Percentiles rank a stretch among this genome's conserved stretches.
Evolutionary conservation across 2,329 filamentous ascomycete species (phyloP).

Genomic region (Fusarium torulosum): DNA sequence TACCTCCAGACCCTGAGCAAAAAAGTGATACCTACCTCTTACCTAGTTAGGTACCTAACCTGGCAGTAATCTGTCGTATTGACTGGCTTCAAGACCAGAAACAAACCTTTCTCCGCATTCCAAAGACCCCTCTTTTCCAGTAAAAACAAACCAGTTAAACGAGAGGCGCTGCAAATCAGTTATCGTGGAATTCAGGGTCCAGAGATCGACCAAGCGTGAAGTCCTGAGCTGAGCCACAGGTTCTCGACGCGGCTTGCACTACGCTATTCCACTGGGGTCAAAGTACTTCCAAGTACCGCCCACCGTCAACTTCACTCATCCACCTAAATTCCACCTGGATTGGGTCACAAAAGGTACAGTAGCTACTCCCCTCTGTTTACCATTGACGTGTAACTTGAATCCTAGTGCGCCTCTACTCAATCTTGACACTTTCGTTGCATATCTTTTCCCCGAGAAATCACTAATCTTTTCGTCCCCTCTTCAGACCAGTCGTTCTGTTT

Average conservation of each 20-base stretch:
- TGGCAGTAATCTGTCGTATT: not conserved
- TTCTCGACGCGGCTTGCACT: conserved; percentile 39
- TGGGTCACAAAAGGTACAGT: conserved; percentile 24
- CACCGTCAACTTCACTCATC: conserved; percentile 29
- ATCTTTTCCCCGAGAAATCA: not conserved
- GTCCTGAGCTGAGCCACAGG: conserved; percentile 47
- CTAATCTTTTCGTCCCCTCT: conserved; percentile 5
- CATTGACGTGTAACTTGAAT: conserved; percentile 7
- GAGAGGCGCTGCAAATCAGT: not conserved
- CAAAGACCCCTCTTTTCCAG: not conserved
- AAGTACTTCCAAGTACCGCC: conserved; percentile 30
- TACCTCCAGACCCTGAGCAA: conserved; percentile 14
- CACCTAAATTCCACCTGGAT: conserved; percentile 18
- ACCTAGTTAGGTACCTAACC: not conserved
- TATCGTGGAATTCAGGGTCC: conserved; percentile 14
- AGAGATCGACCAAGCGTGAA: conserved; percentile 15
- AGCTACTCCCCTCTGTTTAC: conserved; percentile 8
- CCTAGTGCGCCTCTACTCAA: not conserved
- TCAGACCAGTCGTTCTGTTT: conserved; percentile 22
- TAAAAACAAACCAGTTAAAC: not conserved
- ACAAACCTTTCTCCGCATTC: not conserved
- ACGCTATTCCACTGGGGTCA: conserved; percentile 25
- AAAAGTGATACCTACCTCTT: conserved; percentile 1
- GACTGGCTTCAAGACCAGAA: not conserved
- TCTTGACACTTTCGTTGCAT: conserved; percentile 9